Percentiles rank a stretch among this genome's conserved stretches.
Evolutionary conservation across 2,329 filamentous ascomycete species (phyloP).

Genomic region (Peltaster fructicola): DNA sequence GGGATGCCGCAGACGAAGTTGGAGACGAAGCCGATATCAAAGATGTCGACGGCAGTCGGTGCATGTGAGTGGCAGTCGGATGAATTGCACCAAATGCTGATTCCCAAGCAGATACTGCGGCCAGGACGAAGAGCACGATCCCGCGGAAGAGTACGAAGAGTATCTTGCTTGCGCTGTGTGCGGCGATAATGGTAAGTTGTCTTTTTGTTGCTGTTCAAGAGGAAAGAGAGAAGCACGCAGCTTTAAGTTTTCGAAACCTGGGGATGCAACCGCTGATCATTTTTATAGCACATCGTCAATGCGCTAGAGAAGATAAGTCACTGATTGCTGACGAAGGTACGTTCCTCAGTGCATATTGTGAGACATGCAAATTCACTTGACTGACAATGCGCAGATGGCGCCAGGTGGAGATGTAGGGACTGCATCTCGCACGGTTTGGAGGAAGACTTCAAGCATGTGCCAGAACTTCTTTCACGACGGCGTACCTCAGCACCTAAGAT

Average conservation of each 20-base stretch:
- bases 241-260: slow-evolving; percentile 11
- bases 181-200: slow-evolving; percentile 59
- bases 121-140: slow-evolving; percentile 66
- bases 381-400: slow-evolving; percentile 29
- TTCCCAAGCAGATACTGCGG: slow-evolving; percentile 54
- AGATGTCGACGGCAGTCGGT: slow-evolving; percentile 36
- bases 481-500: slow-evolving; percentile 47
- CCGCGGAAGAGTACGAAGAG: slow-evolving; percentile 62
- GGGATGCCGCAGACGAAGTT: slow-evolving; percentile 37
- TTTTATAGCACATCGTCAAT: slow-evolving; percentile 70
- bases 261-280: slow-evolving; percentile 28
- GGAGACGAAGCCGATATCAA: slow-evolving; percentile 35
- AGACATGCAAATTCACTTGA: slow-evolving; percentile 2
- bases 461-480: slow-evolving; percentile 24
- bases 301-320: slow-evolving; percentile 55
- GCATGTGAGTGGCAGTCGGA: slow-evolving; percentile 38
- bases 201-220: no score
- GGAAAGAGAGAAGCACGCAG: slow-evolving; percentile 7
- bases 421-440: slow-evolving; percentile 36
- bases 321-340: slow-evolving; percentile 47
- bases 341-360: slow-evolving; percentile 13
- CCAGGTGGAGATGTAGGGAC: slow-evolving; percentile 43
- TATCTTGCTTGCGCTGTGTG: slow-evolving; percentile 63
- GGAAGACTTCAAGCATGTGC: slow-evolving; percentile 24
- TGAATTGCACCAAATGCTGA: slow-evolving; percentile 5